These are phyloP conservation scores for Ganoderma lucidum DNA, from an alignment of 1,284 basidiomycete species.

Conservation along the genomic window DNA sequence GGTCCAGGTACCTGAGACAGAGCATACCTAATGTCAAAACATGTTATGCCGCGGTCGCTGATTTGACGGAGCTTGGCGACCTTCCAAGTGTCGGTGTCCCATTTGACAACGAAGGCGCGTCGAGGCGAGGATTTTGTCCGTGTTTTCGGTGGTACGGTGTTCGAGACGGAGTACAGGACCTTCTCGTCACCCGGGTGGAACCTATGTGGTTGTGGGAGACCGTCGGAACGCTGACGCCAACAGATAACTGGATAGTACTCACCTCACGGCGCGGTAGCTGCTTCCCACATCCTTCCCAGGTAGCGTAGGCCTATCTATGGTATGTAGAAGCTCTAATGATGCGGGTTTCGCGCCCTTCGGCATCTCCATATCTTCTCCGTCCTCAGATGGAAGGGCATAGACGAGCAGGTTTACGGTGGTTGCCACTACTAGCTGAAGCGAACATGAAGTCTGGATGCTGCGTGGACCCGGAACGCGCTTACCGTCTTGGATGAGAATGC, in stretches of 20 bases:
- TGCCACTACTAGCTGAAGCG: conserved; percentile 65
- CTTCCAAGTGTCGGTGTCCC: conserved; percentile 67
- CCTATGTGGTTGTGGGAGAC: conserved; percentile 41
- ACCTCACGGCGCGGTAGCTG: conserved; percentile 82
- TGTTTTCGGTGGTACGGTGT: conserved; percentile 67
- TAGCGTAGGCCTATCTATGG: conserved; percentile 62
- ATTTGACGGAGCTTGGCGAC: conserved; percentile 66
- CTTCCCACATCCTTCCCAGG: conserved; percentile 57
- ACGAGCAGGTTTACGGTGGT: conserved; percentile 70
- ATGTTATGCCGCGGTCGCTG: conserved; percentile 83
- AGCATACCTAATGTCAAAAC: conserved; percentile 83
- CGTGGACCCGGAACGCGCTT: conserved; percentile 29
- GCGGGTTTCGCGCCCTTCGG: conserved; percentile 41
- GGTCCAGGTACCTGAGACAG: background rate
- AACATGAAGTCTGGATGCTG: background rate
- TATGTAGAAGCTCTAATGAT: conserved; percentile 55
- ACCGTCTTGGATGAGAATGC: conserved; percentile 67
- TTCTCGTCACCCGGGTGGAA: conserved; percentile 66
- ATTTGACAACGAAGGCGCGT: conserved; percentile 69
- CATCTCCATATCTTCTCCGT: conserved; percentile 51
- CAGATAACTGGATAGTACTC: conserved; percentile 30
- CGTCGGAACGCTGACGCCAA: background rate
- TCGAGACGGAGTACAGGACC: conserved; percentile 78
- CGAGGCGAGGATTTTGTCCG: conserved; percentile 62
- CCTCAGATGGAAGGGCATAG: conserved; percentile 57